Conservation (phyloP, 768 basidiomycete genomes). For the Mrakia blollopis region DNA sequence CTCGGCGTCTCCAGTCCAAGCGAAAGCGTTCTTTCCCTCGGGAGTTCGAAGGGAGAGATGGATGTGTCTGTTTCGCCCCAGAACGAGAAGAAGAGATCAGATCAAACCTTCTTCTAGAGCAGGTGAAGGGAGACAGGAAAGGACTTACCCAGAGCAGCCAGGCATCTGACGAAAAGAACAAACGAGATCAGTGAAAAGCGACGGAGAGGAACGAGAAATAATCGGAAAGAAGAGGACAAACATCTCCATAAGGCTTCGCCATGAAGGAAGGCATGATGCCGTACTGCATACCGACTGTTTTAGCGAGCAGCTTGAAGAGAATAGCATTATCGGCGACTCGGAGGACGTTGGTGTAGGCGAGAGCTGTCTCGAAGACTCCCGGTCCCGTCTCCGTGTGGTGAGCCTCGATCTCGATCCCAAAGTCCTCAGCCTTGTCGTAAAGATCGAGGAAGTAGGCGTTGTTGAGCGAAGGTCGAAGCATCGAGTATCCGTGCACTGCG, state of each 20-base stretch:
- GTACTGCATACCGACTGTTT: conserved; percentile 83
- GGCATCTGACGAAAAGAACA: conserved; percentile 58
- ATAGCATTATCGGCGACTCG: conserved; percentile 55
- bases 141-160: conserved; percentile 80
- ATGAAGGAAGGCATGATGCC: conserved; percentile 93
- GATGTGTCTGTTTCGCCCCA: conserved; percentile 55
- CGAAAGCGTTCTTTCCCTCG: conserved; percentile 72
- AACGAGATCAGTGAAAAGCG: neutral
- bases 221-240: conserved; percentile 46
- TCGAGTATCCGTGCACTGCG: conserved; percentile 92
- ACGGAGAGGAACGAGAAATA: conserved; percentile 22
- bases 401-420: conserved; percentile 76
- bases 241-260: conserved; percentile 94
- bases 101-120: neutral
- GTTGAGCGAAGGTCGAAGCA: conserved; percentile 62
- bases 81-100: neutral
- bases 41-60: conserved; percentile 78
- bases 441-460: conserved; percentile 82
- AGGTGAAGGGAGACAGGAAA: neutral
- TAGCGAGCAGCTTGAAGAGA: conserved; percentile 86
- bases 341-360: conserved; percentile 43
- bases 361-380: conserved; percentile 45
- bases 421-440: conserved; percentile 61
- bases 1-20: conserved; percentile 56
- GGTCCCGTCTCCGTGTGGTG: conserved; percentile 55